These are phyloP conservation scores for Paracorniculantispora psalliotae DNA, from an alignment of 2,329 filamentous ascomycete genomes.

Conservation along the genomic window DNA sequence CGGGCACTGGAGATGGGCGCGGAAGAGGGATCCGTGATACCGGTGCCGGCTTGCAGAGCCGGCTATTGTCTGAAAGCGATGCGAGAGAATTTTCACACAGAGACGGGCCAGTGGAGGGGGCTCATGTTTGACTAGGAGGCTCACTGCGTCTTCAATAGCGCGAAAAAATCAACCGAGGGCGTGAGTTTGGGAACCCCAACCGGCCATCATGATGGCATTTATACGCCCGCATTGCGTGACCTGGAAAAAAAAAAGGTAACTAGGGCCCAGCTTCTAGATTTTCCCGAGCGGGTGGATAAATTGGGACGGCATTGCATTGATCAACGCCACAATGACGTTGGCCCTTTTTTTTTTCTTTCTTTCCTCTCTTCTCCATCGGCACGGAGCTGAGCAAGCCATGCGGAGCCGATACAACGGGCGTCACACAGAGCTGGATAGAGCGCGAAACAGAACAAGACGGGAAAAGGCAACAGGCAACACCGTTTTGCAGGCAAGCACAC, in stretches of 20 bases:
- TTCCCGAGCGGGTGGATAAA: neutral
- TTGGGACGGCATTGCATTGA: neutral
- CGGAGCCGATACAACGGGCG: neutral
- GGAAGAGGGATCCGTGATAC: slow-evolving; percentile 1
- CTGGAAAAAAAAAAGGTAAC: neutral
- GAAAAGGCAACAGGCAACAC: neutral
- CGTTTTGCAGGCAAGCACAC: too few species aligned
- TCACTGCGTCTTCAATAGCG: too few species aligned
- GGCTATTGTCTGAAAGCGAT: neutral
- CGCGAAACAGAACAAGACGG: neutral
- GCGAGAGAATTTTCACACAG: neutral
- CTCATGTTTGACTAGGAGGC: too few species aligned
- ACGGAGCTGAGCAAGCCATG: neutral
- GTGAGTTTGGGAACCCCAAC: too few species aligned
- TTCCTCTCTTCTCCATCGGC: neutral
- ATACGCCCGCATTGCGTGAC: too few species aligned
- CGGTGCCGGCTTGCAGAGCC: neutral
- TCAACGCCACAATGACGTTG: neutral
- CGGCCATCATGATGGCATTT: too few species aligned
- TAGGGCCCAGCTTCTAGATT: neutral
- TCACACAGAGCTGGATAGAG: too few species aligned
- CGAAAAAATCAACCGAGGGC: too few species aligned
- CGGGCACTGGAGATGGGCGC: neutral
- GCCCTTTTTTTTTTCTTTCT: neutral
- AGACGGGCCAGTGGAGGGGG: neutral